Evolutionary conservation across 2,329 filamentous ascomycete genomes (phyloP).

Genomic region (Phialophora macrospora): DNA sequence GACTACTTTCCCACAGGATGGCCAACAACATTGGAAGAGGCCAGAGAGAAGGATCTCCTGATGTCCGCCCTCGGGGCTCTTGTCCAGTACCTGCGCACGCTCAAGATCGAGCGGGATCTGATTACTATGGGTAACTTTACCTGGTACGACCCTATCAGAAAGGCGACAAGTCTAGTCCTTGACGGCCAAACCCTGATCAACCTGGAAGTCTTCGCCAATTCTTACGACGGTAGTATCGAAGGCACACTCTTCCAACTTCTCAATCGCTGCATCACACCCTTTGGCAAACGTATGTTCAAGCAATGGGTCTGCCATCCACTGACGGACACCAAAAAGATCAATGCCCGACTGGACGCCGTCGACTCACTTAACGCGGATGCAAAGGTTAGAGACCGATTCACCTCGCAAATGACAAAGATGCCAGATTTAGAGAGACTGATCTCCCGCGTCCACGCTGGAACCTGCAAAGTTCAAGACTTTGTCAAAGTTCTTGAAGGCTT

Average conservation of each 20-base stretch:
- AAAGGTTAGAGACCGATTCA: constrained; percentile 82
- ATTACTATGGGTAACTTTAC: constrained; percentile 89
- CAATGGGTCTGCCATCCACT: constrained; percentile 98
- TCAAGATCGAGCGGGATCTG: constrained; percentile 87
- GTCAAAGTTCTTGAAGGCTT: constrained; percentile 92
- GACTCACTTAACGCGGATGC: constrained; percentile 87
- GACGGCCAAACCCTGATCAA: constrained; percentile 98
- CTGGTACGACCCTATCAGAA: constrained; percentile 90
- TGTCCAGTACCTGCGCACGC: constrained; percentile 79
- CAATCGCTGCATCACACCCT: constrained; percentile 93
- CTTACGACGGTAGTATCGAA: constrained; percentile 79
- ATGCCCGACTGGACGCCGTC: constrained; percentile 90
- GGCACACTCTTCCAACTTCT: constrained; percentile 89
- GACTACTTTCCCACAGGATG: constrained; percentile 82
- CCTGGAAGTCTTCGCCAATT: constrained; percentile 95
- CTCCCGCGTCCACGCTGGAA: constrained; percentile 88
- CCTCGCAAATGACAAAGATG: constrained; percentile 84
- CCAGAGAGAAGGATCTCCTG: constrained; percentile 75
- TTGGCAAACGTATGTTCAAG: constrained; percentile 92
- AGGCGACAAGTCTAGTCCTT: constrained; percentile 83
- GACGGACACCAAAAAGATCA: constrained; percentile 84
- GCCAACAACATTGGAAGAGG: constrained; percentile 75
- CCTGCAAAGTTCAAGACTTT: constrained; percentile 91
- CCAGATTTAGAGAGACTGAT: constrained; percentile 93
- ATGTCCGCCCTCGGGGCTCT: constrained; percentile 93